Conservation (phyloP, 164 flowering plant genomes). For the Litsea cubeba region DNA sequence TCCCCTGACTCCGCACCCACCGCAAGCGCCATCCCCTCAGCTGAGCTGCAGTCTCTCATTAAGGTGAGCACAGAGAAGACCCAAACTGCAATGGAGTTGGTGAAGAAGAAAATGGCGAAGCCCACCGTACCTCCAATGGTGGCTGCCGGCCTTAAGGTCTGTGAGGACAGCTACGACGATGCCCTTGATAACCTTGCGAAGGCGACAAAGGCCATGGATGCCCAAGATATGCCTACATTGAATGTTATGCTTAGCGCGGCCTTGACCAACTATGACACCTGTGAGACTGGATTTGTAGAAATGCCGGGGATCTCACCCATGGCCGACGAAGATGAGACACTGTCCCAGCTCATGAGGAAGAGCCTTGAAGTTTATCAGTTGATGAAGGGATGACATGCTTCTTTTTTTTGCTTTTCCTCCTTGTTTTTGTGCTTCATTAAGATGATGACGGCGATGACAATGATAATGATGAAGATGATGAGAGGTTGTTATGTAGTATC, state of each 20-base stretch:
- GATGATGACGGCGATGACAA: too few species aligned
- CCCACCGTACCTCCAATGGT: background rate
- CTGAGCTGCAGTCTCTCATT: background rate
- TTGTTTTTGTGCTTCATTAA: background rate
- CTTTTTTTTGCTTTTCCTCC: background rate
- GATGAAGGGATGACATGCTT: background rate
- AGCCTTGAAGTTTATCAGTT: background rate
- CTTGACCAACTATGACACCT: constrained; percentile 2
- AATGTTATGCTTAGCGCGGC: constrained; percentile 8
- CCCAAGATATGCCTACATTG: background rate
- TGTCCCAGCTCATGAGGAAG: background rate
- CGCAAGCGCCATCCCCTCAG: background rate
- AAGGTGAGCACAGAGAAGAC: background rate
- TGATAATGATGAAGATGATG: too few species aligned
- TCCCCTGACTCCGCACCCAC: background rate
- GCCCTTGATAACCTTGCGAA: background rate
- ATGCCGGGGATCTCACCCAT: constrained; percentile 3
- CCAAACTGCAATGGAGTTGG: background rate
- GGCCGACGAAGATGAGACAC: background rate
- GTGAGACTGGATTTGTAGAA: constrained; percentile 4
- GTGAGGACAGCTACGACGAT: constrained; percentile 1
- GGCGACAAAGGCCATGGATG: background rate
- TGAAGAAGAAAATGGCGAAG: background rate
- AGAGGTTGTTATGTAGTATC: too few species aligned
- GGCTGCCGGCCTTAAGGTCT: background rate